Evolutionary conservation across 768 basidiomycete species (phyloP).

Genomic region (Termitomyces sp.): DNA sequence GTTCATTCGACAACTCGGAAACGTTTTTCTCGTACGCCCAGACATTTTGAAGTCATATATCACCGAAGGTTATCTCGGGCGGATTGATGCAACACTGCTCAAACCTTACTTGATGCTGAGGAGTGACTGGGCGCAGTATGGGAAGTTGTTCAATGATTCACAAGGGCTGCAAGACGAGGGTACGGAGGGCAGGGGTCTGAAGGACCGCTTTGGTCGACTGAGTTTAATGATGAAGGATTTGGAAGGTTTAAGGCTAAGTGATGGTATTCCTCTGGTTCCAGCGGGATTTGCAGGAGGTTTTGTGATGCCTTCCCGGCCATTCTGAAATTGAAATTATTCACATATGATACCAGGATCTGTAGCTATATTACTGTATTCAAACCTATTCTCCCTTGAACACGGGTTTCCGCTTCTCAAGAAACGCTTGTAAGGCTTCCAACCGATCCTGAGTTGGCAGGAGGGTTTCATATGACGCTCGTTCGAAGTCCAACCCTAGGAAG

Average conservation of each 20-base stretch:
- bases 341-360: constrained; percentile 12
- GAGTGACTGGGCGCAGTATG: constrained; percentile 86
- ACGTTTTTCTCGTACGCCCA: constrained; percentile 93
- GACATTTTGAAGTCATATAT: constrained; percentile 95
- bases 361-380: constrained; percentile 15
- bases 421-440: constrained; percentile 79
- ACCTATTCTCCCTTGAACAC: constrained; percentile 75
- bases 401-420: constrained; percentile 77
- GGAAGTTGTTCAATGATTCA: constrained; percentile 70
- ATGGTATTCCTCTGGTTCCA: constrained; percentile 54
- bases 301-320: constrained; percentile 39
- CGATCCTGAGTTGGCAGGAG: constrained; percentile 74
- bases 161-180: constrained; percentile 38
- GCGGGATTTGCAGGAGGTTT: constrained; percentile 51
- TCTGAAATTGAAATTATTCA: constrained; percentile 22
- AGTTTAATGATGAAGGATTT: constrained; percentile 88
- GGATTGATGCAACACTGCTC: constrained; percentile 82
- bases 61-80: constrained; percentile 87
- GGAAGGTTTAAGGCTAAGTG: constrained; percentile 59
- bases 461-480: constrained; percentile 79
- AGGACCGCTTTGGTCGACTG: constrained; percentile 64
- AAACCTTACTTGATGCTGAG: constrained; percentile 89
- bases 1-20: constrained; percentile 95
- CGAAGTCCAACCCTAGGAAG: constrained; percentile 78
- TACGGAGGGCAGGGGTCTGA: constrained; percentile 42